A percentile compares a stretch with the other conserved stretches of the same genome.
These are phyloP conservation scores for Parmales sp. DNA, from an alignment of 108 stramenopile species.

Conservation along the genomic window DNA sequence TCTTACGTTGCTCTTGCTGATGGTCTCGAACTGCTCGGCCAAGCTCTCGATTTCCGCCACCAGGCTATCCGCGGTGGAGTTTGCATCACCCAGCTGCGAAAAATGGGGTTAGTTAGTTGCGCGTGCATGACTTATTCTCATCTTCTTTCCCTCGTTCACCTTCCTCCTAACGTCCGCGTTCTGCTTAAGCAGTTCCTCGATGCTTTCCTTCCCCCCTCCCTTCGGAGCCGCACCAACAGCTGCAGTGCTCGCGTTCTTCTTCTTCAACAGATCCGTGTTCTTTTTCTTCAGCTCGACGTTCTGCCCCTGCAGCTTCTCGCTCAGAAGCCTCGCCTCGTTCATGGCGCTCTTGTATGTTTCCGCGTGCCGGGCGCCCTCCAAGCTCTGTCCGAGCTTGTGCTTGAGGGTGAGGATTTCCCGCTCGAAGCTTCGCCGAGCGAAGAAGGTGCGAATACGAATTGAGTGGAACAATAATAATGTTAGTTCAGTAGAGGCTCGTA, in stretches of 20 bases:
- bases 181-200: conserved; percentile 30
- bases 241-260: neutral
- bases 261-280: conserved; percentile 30
- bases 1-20: conserved; percentile 55
- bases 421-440: too few relatives aligned
- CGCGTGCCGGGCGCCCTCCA: conserved; percentile 66
- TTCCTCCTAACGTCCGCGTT: conserved; percentile 28
- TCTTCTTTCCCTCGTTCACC: conserved; percentile 15
- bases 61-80: neutral
- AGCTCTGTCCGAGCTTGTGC: conserved; percentile 66
- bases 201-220: too few relatives aligned
- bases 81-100: neutral
- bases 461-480: too few relatives aligned
- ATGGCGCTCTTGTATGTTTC: conserved; percentile 48
- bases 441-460: too few relatives aligned
- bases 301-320: conserved; percentile 52
- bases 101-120: too few relatives aligned
- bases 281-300: conserved; percentile 58
- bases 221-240: neutral
- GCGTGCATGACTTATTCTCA: too few relatives aligned
- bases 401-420: conserved; percentile 52
- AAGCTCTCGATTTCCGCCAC: conserved; percentile 24
- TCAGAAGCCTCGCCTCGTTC: conserved; percentile 55
- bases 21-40: conserved; percentile 57
- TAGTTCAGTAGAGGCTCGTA: too few relatives aligned